Conservation (phyloP, 2,329 filamentous ascomycete genomes). For the Pyricularia sp. region DNA sequence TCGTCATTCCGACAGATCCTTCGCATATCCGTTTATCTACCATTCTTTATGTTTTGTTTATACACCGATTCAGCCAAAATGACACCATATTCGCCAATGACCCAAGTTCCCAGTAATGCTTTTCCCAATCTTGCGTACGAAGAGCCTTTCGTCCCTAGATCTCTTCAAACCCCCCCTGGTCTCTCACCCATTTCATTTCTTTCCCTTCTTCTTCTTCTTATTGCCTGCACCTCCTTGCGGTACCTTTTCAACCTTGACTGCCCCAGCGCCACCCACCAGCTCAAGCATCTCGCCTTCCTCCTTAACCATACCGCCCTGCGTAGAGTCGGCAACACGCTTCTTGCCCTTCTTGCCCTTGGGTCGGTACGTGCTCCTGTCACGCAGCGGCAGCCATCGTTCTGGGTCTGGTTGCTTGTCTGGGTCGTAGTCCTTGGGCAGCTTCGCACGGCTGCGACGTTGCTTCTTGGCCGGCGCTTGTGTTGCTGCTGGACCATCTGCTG, state of each 20-base stretch:
- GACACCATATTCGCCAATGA: neutral
- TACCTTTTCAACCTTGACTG: constrained; percentile 55
- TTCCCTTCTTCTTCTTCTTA: constrained; percentile 28
- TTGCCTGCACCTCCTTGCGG: constrained; percentile 16
- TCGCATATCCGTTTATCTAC: neutral
- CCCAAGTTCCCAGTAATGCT: neutral
- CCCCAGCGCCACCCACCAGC: constrained; percentile 52
- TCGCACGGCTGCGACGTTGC: constrained; percentile 45
- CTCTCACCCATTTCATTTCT: constrained; percentile 27
- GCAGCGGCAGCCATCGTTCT: constrained; percentile 86
- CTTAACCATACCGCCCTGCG: constrained; percentile 74
- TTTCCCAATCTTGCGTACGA: neutral
- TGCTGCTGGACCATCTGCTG: constrained; percentile 26
- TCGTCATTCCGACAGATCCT: neutral
- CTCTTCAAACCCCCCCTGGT: neutral
- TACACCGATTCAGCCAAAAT: neutral
- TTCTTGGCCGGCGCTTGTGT: constrained; percentile 32
- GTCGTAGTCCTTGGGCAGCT: constrained; percentile 63
- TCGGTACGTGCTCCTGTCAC: constrained; percentile 79
- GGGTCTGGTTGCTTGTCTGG: constrained; percentile 74
- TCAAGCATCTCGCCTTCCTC: constrained; percentile 58
- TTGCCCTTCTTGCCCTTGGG: constrained; percentile 91
- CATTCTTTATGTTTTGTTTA: neutral
- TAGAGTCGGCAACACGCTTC: constrained; percentile 61
- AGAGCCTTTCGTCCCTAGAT: neutral